Conservation (phyloP, 139 green algal species). For the Penium margaritaceum region DNA sequence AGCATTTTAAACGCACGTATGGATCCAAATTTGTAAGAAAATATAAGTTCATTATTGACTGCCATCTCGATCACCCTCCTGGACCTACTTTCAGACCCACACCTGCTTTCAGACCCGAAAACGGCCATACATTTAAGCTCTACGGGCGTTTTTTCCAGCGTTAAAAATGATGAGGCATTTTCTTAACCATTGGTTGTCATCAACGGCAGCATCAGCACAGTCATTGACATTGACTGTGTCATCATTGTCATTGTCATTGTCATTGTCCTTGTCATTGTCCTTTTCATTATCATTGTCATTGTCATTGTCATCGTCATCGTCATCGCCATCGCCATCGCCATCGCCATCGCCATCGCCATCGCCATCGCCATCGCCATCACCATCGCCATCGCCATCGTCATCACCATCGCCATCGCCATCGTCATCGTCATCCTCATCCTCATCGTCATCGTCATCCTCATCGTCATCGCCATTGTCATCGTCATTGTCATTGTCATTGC, state of each 20-base stretch:
- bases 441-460: neutral
- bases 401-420: neutral
- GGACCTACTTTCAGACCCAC: neutral
- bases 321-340: neutral
- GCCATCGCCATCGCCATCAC: neutral
- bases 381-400: neutral
- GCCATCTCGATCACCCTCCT: neutral
- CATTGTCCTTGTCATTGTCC: neutral
- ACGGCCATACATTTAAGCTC: neutral
- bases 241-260: neutral
- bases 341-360: neutral
- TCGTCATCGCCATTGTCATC: neutral
- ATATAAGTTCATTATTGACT: neutral
- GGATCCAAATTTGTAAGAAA: neutral
- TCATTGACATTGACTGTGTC: neutral
- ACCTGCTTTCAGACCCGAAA: neutral
- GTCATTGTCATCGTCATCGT: neutral
- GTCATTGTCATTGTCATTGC: neutral
- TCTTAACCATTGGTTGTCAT: neutral
- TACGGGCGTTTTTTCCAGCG: neutral
- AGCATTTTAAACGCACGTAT: neutral
- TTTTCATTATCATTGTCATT: neutral
- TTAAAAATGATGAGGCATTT: neutral
- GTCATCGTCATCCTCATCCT: neutral
- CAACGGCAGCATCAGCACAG: neutral